Evolutionary conservation across 192 early-diverging fungal genomes (phyloP), one percentile per base, ranked within the genome.

Genomic region (Neocallimastix lanati): DNA sequence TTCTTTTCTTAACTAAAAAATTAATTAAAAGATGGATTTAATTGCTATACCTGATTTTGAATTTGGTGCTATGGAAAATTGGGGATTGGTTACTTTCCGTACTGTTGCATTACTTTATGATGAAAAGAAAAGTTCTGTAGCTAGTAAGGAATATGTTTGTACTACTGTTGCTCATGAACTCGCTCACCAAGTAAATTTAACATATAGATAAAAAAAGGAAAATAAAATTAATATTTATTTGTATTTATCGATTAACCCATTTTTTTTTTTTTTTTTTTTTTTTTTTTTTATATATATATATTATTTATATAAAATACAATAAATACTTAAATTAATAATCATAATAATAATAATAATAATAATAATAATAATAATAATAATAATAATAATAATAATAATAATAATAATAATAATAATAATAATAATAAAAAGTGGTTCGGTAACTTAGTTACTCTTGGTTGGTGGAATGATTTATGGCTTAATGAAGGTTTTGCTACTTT

Each of bases 401-500:
- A n/a, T n/a, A n/a, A n/a, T n/a, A n/a, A n/a, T n/a, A n/a, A n/a
- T n/a, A n/a, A n/a, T n/a, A n/a, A n/a, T n/a, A n/a, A n/a, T n/a
- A n/a, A n/a, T n/a, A n/a, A n/a, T n/a, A n/a, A n/a, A n/a, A 25
- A 30, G 79, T 50, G 40, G 40, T 97, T 98, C 80, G 96, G 96
- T 40, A 98, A 98, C 86, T 85, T 98, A 78, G 95, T 96, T 15
- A 97, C 96, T 12, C 95, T 95, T 93, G 91, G 93, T 82, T 97
- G 95, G 96, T 98, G 96, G 96, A 92, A 89, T 80, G 88, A 93
- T 82, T 85, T 97, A 76, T 98, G 96, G 96, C 87, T 98, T 81
- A 98, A 98, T 83, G 96, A 98, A 86, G 95, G 95, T 33, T 98
- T 98, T 85, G 96, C 96, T 30, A 97, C 96, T 12, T 98, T 95